phyloP scores from a whole-genome alignment of 108 stramenopile species.

The Bacterosira constricta region DNA sequence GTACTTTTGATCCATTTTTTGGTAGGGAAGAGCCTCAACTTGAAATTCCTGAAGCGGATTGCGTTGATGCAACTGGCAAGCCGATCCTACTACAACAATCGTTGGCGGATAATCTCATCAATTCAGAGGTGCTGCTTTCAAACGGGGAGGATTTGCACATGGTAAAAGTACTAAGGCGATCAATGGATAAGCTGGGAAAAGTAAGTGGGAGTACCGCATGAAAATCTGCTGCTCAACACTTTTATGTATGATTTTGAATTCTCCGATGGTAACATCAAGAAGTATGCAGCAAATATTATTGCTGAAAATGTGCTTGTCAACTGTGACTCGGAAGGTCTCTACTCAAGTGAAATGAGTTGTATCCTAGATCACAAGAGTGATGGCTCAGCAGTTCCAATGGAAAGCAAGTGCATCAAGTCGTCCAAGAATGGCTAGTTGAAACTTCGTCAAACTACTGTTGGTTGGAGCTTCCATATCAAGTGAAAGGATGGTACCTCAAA shows the following conservation, averaged over 20 bases:
- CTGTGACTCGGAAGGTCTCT: constrained; percentile 41
- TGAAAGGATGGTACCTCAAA: constrained; percentile 21
- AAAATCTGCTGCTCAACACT: constrained; percentile 11
- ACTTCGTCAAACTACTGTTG: constrained; percentile 7
- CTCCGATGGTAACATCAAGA: too few species aligned
- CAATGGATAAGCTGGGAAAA: too few species aligned
- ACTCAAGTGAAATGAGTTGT: too few species aligned
- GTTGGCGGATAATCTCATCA: constrained; percentile 26
- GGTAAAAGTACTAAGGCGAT: constrained; percentile 31
- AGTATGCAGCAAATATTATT: too few species aligned
- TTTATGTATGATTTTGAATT: too few species aligned
- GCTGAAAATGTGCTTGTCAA: constrained; percentile 44
- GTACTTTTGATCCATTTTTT: constrained; percentile 1
- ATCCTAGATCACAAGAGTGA: too few species aligned
- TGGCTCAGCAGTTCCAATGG: not conserved
- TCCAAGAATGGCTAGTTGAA: not conserved
- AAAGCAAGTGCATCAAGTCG: too few species aligned
- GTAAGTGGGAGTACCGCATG: constrained; percentile 2
- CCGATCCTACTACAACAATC: constrained; percentile 9
- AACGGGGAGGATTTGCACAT: constrained; percentile 10
- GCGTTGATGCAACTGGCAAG: too few species aligned
- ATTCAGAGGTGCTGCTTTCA: constrained; percentile 34
- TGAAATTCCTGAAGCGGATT: constrained; percentile 28
- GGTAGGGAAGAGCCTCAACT: constrained; percentile 5
- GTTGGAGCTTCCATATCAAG: constrained; percentile 12